phyloP scores from a whole-genome alignment of 768 basidiomycete genomes.

The Podaxis sp. region DNA sequence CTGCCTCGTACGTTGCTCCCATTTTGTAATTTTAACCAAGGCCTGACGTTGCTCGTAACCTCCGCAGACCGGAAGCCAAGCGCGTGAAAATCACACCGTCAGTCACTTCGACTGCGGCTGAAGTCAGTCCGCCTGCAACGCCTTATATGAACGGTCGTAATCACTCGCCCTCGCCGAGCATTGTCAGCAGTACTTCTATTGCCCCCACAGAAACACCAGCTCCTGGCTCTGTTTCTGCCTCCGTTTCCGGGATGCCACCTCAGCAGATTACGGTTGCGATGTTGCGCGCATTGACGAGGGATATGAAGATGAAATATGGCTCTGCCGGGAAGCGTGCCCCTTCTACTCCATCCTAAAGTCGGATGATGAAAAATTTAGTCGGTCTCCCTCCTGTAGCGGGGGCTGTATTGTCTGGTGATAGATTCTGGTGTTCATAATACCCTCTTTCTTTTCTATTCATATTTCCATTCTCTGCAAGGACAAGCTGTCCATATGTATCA shows the following conservation, averaged over 20 bases:
- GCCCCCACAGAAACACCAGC: not conserved
- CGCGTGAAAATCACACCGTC: conserved; percentile 6
- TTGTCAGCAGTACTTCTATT: conserved; percentile 12
- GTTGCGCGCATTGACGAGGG: conserved; percentile 58
- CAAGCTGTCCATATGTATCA: not conserved
- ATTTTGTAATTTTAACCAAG: not conserved
- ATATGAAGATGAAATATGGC: conserved; percentile 49
- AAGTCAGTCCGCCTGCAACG: conserved; percentile 9
- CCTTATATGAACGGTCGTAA: conserved; percentile 16
- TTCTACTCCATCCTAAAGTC: not conserved
- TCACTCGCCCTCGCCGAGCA: conserved; percentile 15
- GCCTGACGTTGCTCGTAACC: conserved; percentile 1
- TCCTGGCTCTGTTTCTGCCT: conserved; percentile 33
- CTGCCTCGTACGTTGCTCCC: conserved; percentile 36
- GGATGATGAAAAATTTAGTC: no score
- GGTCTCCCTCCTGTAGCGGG: no score
- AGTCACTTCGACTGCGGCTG: conserved; percentile 1
- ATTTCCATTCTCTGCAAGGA: not conserved
- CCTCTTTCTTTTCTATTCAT: not conserved
- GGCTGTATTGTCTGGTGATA: not conserved
- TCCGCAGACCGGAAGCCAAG: conserved; percentile 17
- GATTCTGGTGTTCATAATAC: not conserved
- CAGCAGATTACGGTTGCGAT: conserved; percentile 58
- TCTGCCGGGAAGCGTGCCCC: not conserved
- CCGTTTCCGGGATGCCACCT: conserved; percentile 42